These are phyloP conservation scores for Suhomyces bolitotheri DNA, from an alignment of 1,139 yeast species.

Conservation along the genomic window DNA sequence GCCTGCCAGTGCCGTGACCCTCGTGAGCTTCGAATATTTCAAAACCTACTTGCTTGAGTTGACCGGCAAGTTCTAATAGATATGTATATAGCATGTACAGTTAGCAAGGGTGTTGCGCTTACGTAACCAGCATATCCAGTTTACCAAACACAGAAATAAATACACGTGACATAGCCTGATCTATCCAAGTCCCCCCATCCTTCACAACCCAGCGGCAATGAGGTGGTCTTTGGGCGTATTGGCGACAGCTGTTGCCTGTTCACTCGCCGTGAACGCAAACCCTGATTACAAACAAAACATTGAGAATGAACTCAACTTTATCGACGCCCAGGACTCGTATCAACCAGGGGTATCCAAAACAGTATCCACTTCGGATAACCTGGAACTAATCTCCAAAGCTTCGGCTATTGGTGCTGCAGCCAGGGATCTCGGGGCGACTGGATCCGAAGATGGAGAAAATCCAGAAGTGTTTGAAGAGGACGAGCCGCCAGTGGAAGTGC, in stretches of 20 bases:
- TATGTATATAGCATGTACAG: neutral
- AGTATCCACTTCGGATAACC: no score
- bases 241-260: conserved; percentile 1
- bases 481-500: conserved; percentile 1
- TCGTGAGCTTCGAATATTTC: conserved; percentile 89
- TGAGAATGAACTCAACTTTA: no score
- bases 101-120: no score
- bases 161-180: conserved; percentile 1
- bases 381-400: no score
- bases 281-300: no score
- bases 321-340: no score
- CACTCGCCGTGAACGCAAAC: no score
- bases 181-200: neutral
- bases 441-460: conserved; percentile 3
- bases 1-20: conserved; percentile 92
- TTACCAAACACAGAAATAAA: neutral
- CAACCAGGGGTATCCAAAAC: no score
- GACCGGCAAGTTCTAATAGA: conserved; percentile 25
- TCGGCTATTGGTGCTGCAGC: no score
- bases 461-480: conserved; percentile 9
- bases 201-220: conserved; percentile 1
- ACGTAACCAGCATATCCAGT: no score
- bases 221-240: conserved; percentile 4
- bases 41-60: conserved; percentile 56
- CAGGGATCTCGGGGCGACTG: no score